Conservation (phyloP, 1,139 yeast species). For the Candida freyschussii region DNA sequence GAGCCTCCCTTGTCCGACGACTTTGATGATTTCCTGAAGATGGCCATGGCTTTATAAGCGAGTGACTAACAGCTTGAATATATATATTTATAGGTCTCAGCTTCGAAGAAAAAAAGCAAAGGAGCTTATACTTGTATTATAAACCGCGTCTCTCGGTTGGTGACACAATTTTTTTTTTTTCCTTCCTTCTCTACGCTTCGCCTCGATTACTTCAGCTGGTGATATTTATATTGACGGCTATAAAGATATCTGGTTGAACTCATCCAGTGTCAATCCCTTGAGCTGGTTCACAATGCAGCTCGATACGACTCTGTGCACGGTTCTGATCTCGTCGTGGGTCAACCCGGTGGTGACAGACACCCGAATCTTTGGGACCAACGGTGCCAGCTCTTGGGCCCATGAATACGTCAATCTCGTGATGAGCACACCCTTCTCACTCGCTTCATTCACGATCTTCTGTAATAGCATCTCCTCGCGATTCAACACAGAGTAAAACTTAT, state of each 20-base stretch:
- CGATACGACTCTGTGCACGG: conserved; percentile 9
- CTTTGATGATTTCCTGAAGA: conserved; percentile 24
- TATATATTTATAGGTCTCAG: too few species aligned
- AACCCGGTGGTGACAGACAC: conserved; percentile 56
- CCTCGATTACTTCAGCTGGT: too few species aligned
- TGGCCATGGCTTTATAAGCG: too few species aligned
- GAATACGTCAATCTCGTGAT: conserved; percentile 68
- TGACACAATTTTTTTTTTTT: too few species aligned
- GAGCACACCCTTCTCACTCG: conserved; percentile 49
- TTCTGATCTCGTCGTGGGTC: conserved; percentile 44
- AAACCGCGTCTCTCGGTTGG: too few species aligned
- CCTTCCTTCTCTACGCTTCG: too few species aligned
- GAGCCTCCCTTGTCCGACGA: conserved; percentile 22
- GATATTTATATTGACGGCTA: too few species aligned
- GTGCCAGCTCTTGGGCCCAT: conserved; percentile 70
- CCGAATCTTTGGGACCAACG: conserved; percentile 69
- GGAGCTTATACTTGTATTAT: too few species aligned
- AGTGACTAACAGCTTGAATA: too few species aligned
- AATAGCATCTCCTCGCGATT: conserved; percentile 59
- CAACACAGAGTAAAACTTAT: conserved; percentile 35
- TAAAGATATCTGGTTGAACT: too few species aligned
- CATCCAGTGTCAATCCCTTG: conserved; percentile 9
- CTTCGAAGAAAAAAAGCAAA: too few species aligned
- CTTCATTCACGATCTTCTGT: conserved; percentile 56
- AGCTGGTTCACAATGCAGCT: conserved; percentile 11